phyloP scores from a whole-genome alignment of 225 moss, liverwort and hornwort species.

The Pseudoscleropodium purum region DNA sequence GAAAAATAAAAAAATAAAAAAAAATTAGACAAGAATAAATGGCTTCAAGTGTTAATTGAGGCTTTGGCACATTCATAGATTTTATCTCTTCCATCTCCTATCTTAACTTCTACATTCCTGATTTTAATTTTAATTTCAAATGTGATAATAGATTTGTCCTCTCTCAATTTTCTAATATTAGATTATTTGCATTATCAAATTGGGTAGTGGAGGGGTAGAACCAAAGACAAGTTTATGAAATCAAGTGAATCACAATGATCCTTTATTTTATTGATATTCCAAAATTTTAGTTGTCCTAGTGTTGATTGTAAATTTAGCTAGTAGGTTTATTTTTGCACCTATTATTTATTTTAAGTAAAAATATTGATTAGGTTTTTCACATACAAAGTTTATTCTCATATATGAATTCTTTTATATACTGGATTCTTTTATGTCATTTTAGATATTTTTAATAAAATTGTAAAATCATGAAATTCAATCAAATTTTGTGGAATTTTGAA shows the following conservation, averaged over 20 bases:
- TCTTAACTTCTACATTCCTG: neutral
- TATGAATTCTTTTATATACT: rapidly evolving
- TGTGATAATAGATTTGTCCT: too few relatives aligned
- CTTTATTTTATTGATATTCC: neutral
- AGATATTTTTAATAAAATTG: too few relatives aligned
- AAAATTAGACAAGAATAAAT: neutral
- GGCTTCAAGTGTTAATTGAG: neutral
- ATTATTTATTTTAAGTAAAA: neutral
- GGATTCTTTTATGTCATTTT: neutral
- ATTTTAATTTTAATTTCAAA: neutral
- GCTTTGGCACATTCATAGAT: neutral
- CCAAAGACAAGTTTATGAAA: neutral
- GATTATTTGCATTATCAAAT: neutral
- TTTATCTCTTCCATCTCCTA: neutral
- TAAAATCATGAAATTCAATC: neutral
- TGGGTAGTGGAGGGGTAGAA: too few relatives aligned
- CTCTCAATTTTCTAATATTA: neutral
- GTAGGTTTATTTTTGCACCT: too few relatives aligned
- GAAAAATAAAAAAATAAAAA: neutral
- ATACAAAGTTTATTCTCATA: neutral
- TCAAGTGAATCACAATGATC: neutral
- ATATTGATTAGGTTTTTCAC: neutral
- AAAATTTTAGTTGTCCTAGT: neutral
- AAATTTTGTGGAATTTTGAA: neutral
- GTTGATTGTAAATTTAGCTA: neutral